phyloP scores from a whole-genome alignment of 2,329 filamentous ascomycete species.

The Drechslera avenae region DNA sequence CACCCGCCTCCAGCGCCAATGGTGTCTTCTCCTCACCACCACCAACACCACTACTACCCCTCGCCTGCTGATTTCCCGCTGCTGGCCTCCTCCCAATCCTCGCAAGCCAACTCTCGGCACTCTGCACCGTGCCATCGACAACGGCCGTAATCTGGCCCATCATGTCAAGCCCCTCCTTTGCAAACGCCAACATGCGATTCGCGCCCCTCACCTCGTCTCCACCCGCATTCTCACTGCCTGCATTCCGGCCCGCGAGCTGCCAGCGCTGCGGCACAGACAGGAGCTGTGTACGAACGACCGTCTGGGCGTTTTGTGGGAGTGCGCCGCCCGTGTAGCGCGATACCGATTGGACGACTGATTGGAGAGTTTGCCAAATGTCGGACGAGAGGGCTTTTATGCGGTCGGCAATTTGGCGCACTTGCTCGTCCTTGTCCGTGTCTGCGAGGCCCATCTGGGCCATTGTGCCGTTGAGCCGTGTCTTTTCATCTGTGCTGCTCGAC shows the following conservation, averaged over 20 bases:
- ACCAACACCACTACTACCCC: background rate
- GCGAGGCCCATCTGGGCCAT: conserved; percentile 24
- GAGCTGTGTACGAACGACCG: conserved; percentile 81
- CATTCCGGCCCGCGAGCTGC: conserved; percentile 68
- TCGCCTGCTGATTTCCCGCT: background rate
- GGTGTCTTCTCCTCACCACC: conserved; percentile 22
- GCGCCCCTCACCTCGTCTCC: conserved; percentile 62
- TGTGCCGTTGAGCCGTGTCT: conserved; percentile 18
- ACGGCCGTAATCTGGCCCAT: conserved; percentile 88
- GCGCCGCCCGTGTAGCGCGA: conserved; percentile 91
- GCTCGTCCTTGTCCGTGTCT: conserved; percentile 38
- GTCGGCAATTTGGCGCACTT: conserved; percentile 70
- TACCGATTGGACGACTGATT: conserved; percentile 81
- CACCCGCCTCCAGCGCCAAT: conserved; percentile 12
- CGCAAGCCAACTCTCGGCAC: conserved; percentile 90
- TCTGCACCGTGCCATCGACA: conserved; percentile 85
- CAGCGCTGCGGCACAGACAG: conserved; percentile 85
- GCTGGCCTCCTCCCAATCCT: conserved; percentile 60
- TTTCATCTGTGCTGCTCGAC: conserved; percentile 25
- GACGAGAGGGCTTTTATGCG: conserved; percentile 69
- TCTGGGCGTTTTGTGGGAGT: conserved; percentile 83
- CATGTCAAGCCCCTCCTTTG: conserved; percentile 91
- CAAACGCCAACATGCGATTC: conserved; percentile 80
- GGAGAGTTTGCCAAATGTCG: conserved; percentile 62
- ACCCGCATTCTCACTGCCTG: conserved; percentile 18